Conservation (phyloP, 1,284 basidiomycete species). For the Inonotus hispidus region DNA sequence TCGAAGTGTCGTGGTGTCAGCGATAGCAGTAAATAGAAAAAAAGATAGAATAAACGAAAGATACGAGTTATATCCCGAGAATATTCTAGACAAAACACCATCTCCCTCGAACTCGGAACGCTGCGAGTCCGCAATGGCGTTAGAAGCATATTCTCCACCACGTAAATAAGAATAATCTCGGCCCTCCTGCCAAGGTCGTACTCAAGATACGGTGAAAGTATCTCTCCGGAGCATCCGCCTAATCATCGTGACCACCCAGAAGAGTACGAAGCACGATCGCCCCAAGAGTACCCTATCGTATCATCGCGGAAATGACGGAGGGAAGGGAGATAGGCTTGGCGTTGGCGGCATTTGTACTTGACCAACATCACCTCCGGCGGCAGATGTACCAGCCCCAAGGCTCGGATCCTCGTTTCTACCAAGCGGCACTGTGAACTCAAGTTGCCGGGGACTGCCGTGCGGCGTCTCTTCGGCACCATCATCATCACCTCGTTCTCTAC, state of each 20-base stretch:
- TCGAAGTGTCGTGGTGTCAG: background rate
- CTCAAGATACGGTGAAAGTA: no score
- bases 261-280: background rate
- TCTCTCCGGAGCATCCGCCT: background rate
- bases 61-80: no score
- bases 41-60: background rate
- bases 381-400: background rate
- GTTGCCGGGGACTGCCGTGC: conserved; percentile 7
- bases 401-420: background rate
- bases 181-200: no score
- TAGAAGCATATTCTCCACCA: no score
- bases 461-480: conserved; percentile 1
- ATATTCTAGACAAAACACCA: background rate
- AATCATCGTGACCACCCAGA: background rate
- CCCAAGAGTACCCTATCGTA: no score
- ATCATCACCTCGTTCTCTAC: background rate
- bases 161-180: no score
- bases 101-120: background rate
- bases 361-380: background rate
- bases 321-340: conserved; percentile 9
- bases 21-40: background rate
- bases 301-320: conserved; percentile 2
- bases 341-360: conserved; percentile 14
- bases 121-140: no score
- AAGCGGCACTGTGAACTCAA: background rate